phyloP scores from a whole-genome alignment of 1,284 basidiomycete species.

The Malassezia sympodialis region DNA sequence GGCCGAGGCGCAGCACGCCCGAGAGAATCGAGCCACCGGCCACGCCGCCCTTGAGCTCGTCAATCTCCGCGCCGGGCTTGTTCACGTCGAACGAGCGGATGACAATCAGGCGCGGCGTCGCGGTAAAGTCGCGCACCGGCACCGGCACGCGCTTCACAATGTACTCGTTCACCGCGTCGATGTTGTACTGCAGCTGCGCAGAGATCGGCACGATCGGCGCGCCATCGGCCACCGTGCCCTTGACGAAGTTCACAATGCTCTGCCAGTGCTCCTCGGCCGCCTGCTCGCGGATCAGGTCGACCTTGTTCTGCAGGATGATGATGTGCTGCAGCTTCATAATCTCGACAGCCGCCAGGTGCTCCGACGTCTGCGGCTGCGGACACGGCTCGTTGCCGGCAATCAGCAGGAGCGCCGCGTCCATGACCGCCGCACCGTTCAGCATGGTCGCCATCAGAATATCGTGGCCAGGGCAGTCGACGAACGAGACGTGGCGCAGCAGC shows the following conservation, averaged over 20 bases:
- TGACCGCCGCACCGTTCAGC: conserved; percentile 97
- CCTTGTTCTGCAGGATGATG: conserved; percentile 71
- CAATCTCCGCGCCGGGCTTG: conserved; percentile 92
- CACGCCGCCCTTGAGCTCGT: conserved; percentile 94
- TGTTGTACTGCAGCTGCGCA: conserved; percentile 96
- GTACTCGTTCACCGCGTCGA: conserved; percentile 98
- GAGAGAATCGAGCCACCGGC: conserved; percentile 92
- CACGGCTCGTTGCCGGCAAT: conserved; percentile 97
- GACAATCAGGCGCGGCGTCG: conserved; percentile 85
- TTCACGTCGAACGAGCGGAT: conserved; percentile 99
- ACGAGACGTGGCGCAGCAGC: conserved; percentile 68
- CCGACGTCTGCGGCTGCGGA: conserved; percentile 95
- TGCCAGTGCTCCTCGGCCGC: conserved; percentile 47
- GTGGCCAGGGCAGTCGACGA: conserved; percentile 63
- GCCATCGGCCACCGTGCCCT: conserved; percentile 78
- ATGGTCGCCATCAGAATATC: conserved; percentile 91
- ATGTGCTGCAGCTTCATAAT: conserved; percentile 99
- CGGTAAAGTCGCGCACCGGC: conserved; percentile 81
- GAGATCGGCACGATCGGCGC: conserved; percentile 98
- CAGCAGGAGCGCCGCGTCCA: conserved; percentile 92
- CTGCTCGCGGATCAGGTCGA: conserved; percentile 46
- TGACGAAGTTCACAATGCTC: conserved; percentile 43
- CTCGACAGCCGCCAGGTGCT: conserved; percentile 95
- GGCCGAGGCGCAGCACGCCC: conserved; percentile 77
- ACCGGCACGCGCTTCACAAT: conserved; percentile 94